These are phyloP conservation scores for Hypericum androsaemum DNA, from an alignment of 345 rosid species.

Conservation along the genomic window DNA sequence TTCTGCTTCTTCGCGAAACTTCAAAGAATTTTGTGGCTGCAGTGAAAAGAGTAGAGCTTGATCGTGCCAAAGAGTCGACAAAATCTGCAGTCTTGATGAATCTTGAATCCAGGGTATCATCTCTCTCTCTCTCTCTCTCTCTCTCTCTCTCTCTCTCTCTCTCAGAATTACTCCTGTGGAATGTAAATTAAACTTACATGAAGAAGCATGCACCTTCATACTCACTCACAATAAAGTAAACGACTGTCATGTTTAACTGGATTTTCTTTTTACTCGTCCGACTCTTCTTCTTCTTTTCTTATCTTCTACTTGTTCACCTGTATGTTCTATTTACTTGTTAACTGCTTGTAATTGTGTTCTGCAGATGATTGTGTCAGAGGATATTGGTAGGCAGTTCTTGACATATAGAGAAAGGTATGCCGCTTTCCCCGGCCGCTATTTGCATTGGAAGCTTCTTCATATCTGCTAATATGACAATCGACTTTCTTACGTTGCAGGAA, in stretches of 20 bases:
- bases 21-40: slow-evolving; percentile 8
- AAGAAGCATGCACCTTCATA: too few species aligned
- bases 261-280: too few species aligned
- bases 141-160: background rate
- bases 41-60: slow-evolving; percentile 62
- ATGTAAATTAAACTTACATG: too few species aligned
- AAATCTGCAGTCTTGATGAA: slow-evolving; percentile 82
- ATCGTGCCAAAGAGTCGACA: slow-evolving; percentile 69
- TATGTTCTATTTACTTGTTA: background rate
- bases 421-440: too few species aligned
- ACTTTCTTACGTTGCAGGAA: slow-evolving; percentile 36
- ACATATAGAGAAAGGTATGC: slow-evolving; percentile 76
- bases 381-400: slow-evolving; percentile 61
- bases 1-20: background rate
- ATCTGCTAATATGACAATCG: background rate
- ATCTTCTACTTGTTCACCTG: background rate
- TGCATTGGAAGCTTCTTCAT: too few species aligned
- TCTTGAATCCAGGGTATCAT: slow-evolving; percentile 67
- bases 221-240: too few species aligned
- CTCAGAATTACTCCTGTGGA: background rate
- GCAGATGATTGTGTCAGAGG: slow-evolving; percentile 9
- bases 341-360: background rate
- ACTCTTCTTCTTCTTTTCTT: background rate
- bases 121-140: slow-evolving; percentile 12
- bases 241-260: too few species aligned